Percentiles rank a stretch among this genome's conserved stretches.
Conservation (phyloP, 208 protist genomes). For the Borovskyia barvae region DNA sequence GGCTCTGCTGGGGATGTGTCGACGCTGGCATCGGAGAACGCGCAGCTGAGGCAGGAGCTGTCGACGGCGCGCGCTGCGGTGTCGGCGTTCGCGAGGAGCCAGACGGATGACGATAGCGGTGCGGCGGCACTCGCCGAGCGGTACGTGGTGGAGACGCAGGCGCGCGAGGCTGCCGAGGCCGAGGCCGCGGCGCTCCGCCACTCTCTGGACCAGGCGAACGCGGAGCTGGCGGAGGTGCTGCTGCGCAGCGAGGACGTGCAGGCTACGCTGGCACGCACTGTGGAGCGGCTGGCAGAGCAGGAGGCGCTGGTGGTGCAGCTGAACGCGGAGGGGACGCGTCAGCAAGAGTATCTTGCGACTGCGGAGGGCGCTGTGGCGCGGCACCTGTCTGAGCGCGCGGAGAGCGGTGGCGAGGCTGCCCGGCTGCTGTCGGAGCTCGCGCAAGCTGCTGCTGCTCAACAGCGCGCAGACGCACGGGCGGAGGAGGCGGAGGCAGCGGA, state of each 20-base stretch:
- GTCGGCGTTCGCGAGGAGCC: constrained; percentile 1
- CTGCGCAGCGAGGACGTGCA: constrained; percentile 17
- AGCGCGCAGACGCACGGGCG: too few species aligned
- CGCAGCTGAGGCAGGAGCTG: constrained; percentile 19
- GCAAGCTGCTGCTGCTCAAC: too few species aligned
- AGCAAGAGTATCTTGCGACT: too few species aligned
- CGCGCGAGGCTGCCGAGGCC: constrained; percentile 3
- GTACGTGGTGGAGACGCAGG: neutral
- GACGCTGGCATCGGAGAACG: constrained; percentile 1
- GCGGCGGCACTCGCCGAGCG: neutral
- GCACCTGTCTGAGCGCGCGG: too few species aligned
- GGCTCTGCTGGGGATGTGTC: neutral
- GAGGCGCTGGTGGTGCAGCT: constrained; percentile 7
- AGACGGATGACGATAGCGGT: neutral
- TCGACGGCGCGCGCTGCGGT: constrained; percentile 3
- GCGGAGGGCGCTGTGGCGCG: too few species aligned
- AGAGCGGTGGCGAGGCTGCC: too few species aligned
- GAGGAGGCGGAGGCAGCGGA: neutral
- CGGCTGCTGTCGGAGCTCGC: too few species aligned
- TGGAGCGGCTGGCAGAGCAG: neutral
- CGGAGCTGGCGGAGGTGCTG: constrained; percentile 6
- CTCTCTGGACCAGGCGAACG: neutral
- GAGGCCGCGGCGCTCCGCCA: neutral
- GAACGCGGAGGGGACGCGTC: too few species aligned
- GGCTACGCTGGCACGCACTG: neutral